Evolutionary conservation across 2,329 filamentous ascomycete species (phyloP).

Genomic region (Aphanocladium album): DNA sequence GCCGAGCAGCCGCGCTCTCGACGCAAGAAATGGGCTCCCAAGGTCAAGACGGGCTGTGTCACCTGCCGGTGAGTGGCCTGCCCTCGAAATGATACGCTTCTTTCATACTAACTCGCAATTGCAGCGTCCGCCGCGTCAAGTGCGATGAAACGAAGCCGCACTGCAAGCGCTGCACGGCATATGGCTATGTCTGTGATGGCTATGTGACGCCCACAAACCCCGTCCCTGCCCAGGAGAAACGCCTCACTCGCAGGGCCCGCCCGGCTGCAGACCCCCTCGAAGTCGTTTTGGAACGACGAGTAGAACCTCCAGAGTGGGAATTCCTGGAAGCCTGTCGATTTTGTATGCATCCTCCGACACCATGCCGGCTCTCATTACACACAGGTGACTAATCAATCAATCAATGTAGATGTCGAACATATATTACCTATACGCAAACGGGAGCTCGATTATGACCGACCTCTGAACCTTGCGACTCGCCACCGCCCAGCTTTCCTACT

Average conservation of each 20-base stretch:
- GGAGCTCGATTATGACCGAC: neutral
- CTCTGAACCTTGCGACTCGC: neutral
- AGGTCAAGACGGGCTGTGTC: slow-evolving; percentile 9
- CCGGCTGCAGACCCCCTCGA: neutral
- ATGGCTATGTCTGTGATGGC: slow-evolving; percentile 4
- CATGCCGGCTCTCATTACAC: neutral
- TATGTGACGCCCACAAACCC: neutral
- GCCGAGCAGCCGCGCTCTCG: neutral
- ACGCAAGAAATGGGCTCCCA: slow-evolving; percentile 5
- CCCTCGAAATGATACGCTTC: neutral
- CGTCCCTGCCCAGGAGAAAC: neutral
- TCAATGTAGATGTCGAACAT: neutral
- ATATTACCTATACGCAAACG: neutral
- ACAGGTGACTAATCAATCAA: neutral
- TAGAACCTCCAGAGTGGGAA: neutral
- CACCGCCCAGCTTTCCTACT: neutral
- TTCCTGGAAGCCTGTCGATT: slow-evolving; percentile 4
- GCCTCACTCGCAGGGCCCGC: neutral
- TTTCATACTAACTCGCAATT: neutral
- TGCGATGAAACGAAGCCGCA: slow-evolving; percentile 8
- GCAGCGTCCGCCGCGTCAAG: slow-evolving; percentile 1
- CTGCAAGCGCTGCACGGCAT: slow-evolving; percentile 1
- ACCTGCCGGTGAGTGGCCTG: slow-evolving; percentile 1
- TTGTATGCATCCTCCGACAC: neutral
- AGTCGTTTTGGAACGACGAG: neutral